Conservation (phyloP, 2,329 filamentous ascomycete genomes). For the Fusarium sp. region DNA sequence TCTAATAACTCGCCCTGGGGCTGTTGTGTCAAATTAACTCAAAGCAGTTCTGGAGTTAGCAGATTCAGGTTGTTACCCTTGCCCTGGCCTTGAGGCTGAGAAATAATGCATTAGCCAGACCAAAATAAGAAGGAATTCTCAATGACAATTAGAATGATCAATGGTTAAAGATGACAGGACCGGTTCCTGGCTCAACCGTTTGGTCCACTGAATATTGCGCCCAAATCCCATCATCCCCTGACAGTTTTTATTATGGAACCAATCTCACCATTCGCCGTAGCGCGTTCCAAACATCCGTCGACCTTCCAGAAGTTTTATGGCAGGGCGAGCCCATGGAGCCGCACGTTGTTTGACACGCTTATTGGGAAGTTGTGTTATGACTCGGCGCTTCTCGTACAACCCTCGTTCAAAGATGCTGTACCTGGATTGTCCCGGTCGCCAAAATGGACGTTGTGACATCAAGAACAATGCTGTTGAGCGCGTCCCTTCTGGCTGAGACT, state of each 20-base stretch:
- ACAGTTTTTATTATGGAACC: constrained; percentile 42
- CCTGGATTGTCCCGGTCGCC: constrained; percentile 33
- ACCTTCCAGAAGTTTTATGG: constrained; percentile 46
- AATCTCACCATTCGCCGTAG: constrained; percentile 41
- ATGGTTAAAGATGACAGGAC: constrained; percentile 21
- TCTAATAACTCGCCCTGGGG: not conserved
- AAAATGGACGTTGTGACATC: constrained; percentile 30
- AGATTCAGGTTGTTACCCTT: not conserved
- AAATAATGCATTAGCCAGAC: not conserved
- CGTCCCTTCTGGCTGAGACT: constrained; percentile 34
- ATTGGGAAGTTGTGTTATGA: constrained; percentile 18
- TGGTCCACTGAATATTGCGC: constrained; percentile 44
- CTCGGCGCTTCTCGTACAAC: constrained; percentile 24
- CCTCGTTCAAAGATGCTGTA: constrained; percentile 16
- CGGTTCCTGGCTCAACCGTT: constrained; percentile 29
- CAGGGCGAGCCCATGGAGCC: constrained; percentile 42
- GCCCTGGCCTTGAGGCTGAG: not conserved
- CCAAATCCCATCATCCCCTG: constrained; percentile 35
- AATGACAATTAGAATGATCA: constrained; percentile 27
- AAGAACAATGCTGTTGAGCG: constrained; percentile 29
- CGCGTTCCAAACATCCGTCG: constrained; percentile 44
- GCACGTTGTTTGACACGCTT: constrained; percentile 34
- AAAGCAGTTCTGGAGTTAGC: constrained; percentile 2
- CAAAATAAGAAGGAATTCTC: constrained; percentile 8
- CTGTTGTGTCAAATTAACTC: constrained; percentile 39